Evolutionary conservation across 805 yeast species (phyloP).

Genomic region (Debaryomyces hansenii): DNA sequence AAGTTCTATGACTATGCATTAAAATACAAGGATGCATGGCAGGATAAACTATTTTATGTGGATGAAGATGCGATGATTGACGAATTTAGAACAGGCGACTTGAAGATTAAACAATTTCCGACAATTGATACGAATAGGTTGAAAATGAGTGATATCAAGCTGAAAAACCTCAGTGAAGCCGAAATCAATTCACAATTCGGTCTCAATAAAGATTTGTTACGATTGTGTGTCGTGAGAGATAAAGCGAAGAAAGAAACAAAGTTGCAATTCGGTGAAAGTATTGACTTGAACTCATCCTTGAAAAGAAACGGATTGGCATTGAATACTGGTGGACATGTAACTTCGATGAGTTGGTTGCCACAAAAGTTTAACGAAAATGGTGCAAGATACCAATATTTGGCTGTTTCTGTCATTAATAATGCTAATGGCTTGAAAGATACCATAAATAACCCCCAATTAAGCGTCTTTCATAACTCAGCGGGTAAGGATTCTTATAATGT

Average conservation of each 20-base stretch:
- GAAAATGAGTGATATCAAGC: slow-evolving; percentile 11
- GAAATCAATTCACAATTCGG: slow-evolving; percentile 6
- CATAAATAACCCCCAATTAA: slow-evolving; percentile 27
- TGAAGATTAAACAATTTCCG: not conserved
- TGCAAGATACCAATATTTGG: slow-evolving; percentile 40
- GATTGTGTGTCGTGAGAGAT: not conserved
- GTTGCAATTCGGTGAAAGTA: slow-evolving; percentile 1
- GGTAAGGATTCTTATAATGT: slow-evolving; percentile 9
- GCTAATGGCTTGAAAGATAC: slow-evolving; percentile 18
- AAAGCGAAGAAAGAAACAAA: not conserved
- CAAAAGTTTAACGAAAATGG: slow-evolving; percentile 12
- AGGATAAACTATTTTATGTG: slow-evolving; percentile 44
- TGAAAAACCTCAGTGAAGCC: slow-evolving; percentile 4
- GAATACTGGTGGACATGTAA: slow-evolving; percentile 52
- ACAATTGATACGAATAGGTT: slow-evolving; percentile 1
- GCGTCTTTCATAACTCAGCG: slow-evolving; percentile 23
- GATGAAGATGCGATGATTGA: slow-evolving; percentile 22
- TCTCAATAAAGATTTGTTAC: not conserved
- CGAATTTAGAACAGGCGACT: not conserved
- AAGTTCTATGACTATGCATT: slow-evolving; percentile 41
- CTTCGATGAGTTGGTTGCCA: slow-evolving; percentile 55
- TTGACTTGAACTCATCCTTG: not conserved
- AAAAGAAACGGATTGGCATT: slow-evolving; percentile 38
- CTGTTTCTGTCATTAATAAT: slow-evolving; percentile 47
- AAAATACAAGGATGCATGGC: slow-evolving; percentile 51